Percentiles rank a stretch among this genome's conserved stretches.
Conservation (phyloP, 2,329 filamentous ascomycete species). For the Exophiala xenobiotica region DNA sequence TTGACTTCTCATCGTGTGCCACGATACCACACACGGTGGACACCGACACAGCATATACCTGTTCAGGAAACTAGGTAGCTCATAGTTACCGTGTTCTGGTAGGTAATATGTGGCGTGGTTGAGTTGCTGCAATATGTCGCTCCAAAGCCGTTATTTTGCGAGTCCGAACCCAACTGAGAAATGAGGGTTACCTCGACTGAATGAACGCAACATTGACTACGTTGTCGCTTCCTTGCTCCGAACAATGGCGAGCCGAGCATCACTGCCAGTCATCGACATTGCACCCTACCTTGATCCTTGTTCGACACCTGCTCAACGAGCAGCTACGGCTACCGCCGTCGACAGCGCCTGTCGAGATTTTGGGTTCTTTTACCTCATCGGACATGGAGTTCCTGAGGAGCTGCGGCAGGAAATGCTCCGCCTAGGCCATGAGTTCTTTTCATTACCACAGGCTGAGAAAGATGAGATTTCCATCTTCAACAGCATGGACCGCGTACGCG, state of each 20-base stretch:
- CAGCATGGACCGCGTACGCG: constrained; percentile 10
- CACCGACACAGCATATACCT: background rate
- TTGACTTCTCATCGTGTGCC: background rate
- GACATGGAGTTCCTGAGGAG: constrained; percentile 35
- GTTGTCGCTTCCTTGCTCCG: background rate
- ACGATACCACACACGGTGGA: background rate
- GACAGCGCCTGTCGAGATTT: constrained; percentile 24
- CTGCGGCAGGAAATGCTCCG: constrained; percentile 35
- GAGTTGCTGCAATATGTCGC: background rate
- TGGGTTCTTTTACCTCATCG: constrained; percentile 42
- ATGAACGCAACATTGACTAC: too few species aligned
- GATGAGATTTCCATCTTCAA: constrained; percentile 9
- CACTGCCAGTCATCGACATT: constrained; percentile 7
- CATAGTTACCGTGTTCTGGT: background rate
- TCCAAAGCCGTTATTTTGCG: background rate
- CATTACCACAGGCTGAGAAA: constrained; percentile 6
- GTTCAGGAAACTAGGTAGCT: background rate
- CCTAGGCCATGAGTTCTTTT: constrained; percentile 36
- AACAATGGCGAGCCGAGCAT: background rate
- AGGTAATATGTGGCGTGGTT: background rate
- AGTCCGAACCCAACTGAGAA: too few species aligned
- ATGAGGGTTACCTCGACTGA: too few species aligned
- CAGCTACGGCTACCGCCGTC: background rate
- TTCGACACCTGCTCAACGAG: constrained; percentile 1
- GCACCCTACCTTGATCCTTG: constrained; percentile 3